Evolutionary conservation across 305 asterid genomes (phyloP).

Genomic region (Solanum chacoense): DNA sequence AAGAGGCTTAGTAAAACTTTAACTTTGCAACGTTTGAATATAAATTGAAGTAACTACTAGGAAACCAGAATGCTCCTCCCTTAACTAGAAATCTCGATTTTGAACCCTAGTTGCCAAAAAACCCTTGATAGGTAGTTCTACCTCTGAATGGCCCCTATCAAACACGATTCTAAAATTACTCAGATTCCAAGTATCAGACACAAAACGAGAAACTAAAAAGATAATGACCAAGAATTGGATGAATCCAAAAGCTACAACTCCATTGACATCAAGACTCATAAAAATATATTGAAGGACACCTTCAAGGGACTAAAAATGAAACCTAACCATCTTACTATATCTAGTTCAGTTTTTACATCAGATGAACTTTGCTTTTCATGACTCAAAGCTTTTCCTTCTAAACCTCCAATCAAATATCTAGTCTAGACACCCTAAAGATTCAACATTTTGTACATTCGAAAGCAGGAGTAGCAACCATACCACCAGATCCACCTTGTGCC

Average conservation of each 20-base stretch:
- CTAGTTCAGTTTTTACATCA: conserved; percentile 3
- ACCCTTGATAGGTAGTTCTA: neutral
- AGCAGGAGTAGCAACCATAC: neutral
- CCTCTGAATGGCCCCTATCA: neutral
- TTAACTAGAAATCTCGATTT: neutral
- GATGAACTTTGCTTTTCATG: neutral
- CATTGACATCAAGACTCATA: neutral
- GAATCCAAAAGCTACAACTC: neutral
- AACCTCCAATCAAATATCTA: neutral
- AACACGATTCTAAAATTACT: neutral
- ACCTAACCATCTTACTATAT: neutral
- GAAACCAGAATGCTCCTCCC: neutral
- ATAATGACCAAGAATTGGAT: neutral
- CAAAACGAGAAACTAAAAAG: neutral
- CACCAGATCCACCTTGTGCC: neutral
- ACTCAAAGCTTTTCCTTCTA: neutral
- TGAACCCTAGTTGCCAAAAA: neutral
- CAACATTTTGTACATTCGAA: neutral
- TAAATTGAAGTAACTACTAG: neutral
- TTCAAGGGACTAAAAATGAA: neutral
- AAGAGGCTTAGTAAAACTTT: neutral
- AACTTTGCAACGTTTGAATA: neutral
- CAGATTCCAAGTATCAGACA: neutral
- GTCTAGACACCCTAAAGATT: conserved; percentile 4
- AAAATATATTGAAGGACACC: neutral